phyloP scores from a whole-genome alignment of 148 eudicot species.

The Vaccinium vitisidaea region DNA sequence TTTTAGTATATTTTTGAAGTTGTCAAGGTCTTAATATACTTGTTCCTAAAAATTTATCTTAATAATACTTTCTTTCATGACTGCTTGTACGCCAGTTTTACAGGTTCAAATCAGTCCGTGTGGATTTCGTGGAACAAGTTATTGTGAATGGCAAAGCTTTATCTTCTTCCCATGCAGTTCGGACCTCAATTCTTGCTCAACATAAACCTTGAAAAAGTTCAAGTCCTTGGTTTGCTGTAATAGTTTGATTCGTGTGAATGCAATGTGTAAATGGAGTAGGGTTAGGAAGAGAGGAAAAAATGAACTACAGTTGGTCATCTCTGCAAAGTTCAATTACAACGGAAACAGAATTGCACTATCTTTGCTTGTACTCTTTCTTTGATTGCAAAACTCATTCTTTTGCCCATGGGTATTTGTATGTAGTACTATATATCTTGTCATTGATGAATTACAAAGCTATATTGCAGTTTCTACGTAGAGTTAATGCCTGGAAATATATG shows the following conservation, averaged over 20 bases:
- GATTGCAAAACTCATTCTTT: neutral
- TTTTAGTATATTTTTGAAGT: neutral
- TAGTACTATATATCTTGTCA: neutral
- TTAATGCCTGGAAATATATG: neutral
- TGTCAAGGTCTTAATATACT: neutral
- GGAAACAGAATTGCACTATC: neutral
- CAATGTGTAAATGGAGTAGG: slow-evolving; percentile 4
- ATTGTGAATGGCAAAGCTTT: slow-evolving; percentile 78
- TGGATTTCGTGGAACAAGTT: slow-evolving; percentile 78
- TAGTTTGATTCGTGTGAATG: slow-evolving; percentile 10
- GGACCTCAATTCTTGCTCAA: slow-evolving; percentile 63
- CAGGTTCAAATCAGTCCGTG: slow-evolving; percentile 76
- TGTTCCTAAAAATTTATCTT: neutral
- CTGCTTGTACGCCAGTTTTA: slow-evolving; percentile 42
- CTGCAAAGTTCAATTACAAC: neutral
- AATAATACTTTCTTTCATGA: slow-evolving; percentile 3
- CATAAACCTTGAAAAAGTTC: slow-evolving; percentile 54
- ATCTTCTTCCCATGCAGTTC: slow-evolving; percentile 43
- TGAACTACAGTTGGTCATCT: neutral
- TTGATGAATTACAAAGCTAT: neutral
- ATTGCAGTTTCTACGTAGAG: neutral
- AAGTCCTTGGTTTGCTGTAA: neutral
- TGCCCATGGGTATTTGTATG: neutral
- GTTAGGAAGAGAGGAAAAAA: neutral
- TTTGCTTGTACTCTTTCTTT: neutral